These are phyloP conservation scores for Pyrenochaeta sp. DNA, from an alignment of 2,329 filamentous ascomycete genomes.

Conservation along the genomic window DNA sequence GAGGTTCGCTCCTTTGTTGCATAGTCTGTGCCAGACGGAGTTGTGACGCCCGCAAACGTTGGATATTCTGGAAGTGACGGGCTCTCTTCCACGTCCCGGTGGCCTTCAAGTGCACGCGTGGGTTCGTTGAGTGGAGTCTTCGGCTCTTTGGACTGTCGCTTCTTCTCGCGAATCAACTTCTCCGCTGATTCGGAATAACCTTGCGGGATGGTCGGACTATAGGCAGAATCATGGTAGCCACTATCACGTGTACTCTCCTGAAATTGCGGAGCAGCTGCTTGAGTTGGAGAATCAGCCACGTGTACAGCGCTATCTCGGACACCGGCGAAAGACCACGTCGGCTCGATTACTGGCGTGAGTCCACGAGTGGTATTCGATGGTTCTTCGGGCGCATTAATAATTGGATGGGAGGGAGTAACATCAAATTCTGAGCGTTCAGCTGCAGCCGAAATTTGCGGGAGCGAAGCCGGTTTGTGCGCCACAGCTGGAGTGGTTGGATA, in stretches of 20 bases:
- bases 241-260: constrained; percentile 52
- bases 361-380: constrained; percentile 11
- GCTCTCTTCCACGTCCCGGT: constrained; percentile 25
- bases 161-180: constrained; percentile 16
- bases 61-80: constrained; percentile 38
- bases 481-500: constrained; percentile 8
- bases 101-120: constrained; percentile 9
- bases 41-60: constrained; percentile 18
- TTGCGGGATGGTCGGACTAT: constrained; percentile 22
- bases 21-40: constrained; percentile 41
- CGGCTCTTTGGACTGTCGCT: constrained; percentile 31
- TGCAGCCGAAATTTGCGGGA: neutral
- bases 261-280: constrained; percentile 35
- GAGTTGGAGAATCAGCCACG: constrained; percentile 54
- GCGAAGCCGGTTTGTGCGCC: constrained; percentile 11
- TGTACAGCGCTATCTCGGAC: constrained; percentile 58
- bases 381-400: constrained; percentile 1
- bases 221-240: constrained; percentile 49
- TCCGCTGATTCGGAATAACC: constrained; percentile 26
- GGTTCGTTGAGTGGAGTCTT: constrained; percentile 24
- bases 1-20: constrained; percentile 48
- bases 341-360: constrained; percentile 25
- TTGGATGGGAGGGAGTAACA: neutral
- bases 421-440: constrained; percentile 3
- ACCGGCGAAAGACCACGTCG: constrained; percentile 48